Percentiles rank a stretch among this genome's conserved stretches.
Evolutionary conservation across 2,329 filamentous ascomycete genomes (phyloP).

Genomic region (Pyrenochaeta sp.): DNA sequence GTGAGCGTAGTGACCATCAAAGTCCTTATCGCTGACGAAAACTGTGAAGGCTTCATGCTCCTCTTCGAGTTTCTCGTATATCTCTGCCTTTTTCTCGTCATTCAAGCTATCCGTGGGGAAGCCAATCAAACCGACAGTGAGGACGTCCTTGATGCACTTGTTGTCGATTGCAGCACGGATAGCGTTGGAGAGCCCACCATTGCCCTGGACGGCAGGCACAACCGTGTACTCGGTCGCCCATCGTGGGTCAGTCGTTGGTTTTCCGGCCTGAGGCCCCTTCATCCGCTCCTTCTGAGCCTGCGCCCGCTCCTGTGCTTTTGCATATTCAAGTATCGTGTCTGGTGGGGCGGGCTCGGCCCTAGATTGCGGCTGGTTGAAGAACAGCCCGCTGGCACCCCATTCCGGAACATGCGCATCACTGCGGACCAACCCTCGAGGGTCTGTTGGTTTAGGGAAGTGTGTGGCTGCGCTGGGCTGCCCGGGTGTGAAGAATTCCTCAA

Average conservation of each 20-base stretch:
- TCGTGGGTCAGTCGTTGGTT: slow-evolving; percentile 50
- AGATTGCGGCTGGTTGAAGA: slow-evolving; percentile 79
- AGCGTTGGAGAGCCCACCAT: slow-evolving; percentile 90
- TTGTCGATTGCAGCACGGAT: slow-evolving; percentile 78
- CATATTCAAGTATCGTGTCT: slow-evolving; percentile 76
- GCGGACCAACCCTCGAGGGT: slow-evolving; percentile 67
- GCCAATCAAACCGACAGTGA: slow-evolving; percentile 91
- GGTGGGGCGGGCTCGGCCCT: slow-evolving; percentile 77
- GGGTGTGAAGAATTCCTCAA: slow-evolving; percentile 58
- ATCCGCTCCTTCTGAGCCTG: slow-evolving; percentile 36
- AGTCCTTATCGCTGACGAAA: slow-evolving; percentile 88
- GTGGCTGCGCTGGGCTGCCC: slow-evolving; percentile 56
- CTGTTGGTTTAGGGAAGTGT: slow-evolving; percentile 61
- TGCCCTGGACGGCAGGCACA: slow-evolving; percentile 86
- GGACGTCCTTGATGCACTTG: slow-evolving; percentile 75
- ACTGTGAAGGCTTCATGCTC: slow-evolving; percentile 86
- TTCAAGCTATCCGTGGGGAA: slow-evolving; percentile 91
- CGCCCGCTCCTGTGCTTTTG: slow-evolving; percentile 55
- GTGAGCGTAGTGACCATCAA: slow-evolving; percentile 92
- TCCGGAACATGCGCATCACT: slow-evolving; percentile 78
- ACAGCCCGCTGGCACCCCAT: slow-evolving; percentile 72
- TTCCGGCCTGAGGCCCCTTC: slow-evolving; percentile 22
- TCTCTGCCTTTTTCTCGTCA: slow-evolving; percentile 79
- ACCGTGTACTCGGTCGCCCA: slow-evolving; percentile 84
- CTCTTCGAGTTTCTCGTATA: slow-evolving; percentile 80